These are phyloP conservation scores for Fonsecaea nubica DNA, from an alignment of 2,329 filamentous ascomycete genomes.

Conservation along the genomic window DNA sequence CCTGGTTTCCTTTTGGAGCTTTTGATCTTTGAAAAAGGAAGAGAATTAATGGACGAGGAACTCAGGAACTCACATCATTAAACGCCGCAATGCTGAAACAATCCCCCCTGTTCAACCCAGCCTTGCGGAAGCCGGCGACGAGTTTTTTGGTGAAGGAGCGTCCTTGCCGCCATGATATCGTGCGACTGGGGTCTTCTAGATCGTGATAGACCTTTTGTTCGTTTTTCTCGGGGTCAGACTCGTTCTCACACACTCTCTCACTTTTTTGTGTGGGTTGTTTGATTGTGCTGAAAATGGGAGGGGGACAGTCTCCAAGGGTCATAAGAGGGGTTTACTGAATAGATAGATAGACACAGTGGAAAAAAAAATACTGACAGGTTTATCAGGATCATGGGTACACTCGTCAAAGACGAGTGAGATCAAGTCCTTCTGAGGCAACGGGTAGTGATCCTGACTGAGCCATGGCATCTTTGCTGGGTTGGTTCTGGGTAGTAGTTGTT, in stretches of 20 bases:
- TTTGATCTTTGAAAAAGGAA: no score
- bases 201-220: conserved; percentile 54
- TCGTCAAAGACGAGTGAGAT: conserved; percentile 63
- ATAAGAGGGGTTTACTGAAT: not conserved
- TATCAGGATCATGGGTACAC: conserved; percentile 56
- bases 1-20: no score
- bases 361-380: conserved; percentile 47
- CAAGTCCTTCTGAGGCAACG: conserved; percentile 52
- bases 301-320: no score
- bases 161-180: conserved; percentile 24
- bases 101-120: conserved; percentile 52
- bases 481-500: no score
- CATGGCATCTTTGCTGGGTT: conserved; percentile 9
- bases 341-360: not conserved
- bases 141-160: conserved; percentile 53
- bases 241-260: not conserved
- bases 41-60: no score
- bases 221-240: not conserved
- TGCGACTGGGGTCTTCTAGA: conserved; percentile 51
- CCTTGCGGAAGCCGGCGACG: conserved; percentile 55
- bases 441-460: conserved; percentile 9
- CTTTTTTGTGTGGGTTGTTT: no score
- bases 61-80: conserved; percentile 46
- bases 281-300: no score
- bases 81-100: conserved; percentile 63